These are phyloP conservation scores for Globisporangium okanoganense DNA, from an alignment of 352 stramenopile genomes.

Conservation along the genomic window DNA sequence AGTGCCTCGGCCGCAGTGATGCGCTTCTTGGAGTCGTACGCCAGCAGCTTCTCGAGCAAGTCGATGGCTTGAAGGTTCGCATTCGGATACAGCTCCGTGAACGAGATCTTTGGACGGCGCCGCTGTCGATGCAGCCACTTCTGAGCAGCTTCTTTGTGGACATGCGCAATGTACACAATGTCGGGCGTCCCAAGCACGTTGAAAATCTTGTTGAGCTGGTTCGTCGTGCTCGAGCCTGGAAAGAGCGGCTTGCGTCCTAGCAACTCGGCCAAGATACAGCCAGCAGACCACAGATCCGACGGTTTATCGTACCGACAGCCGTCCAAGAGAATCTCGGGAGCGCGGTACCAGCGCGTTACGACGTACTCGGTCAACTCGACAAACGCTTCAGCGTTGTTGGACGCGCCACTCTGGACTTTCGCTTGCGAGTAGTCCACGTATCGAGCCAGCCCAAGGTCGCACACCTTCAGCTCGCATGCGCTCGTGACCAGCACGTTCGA, in stretches of 20 bases:
- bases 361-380: conserved; percentile 90
- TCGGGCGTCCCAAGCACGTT: conserved; percentile 90
- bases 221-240: conserved; percentile 93
- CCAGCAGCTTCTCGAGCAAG: conserved; percentile 67
- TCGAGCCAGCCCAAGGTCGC: conserved; percentile 92
- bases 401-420: conserved; percentile 33
- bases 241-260: conserved; percentile 94
- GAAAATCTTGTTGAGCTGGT: conserved; percentile 97
- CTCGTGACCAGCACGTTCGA: conserved; percentile 97
- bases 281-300: conserved; percentile 84
- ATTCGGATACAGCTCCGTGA: conserved; percentile 73
- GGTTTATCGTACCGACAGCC: conserved; percentile 71
- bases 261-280: conserved; percentile 96
- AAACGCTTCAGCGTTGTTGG: conserved; percentile 21
- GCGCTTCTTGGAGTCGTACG: conserved; percentile 58
- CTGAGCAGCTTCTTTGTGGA: conserved; percentile 70
- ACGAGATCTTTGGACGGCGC: conserved; percentile 47
- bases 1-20: conserved; percentile 93
- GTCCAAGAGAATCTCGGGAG: conserved; percentile 93
- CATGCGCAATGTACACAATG: conserved; percentile 46
- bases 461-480: conserved; percentile 95
- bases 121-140: conserved; percentile 69
- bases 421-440: conserved; percentile 62
- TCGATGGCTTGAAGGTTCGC: conserved; percentile 67
- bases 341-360: conserved; percentile 89